These are phyloP conservation scores for Venturia pyrina DNA, from an alignment of 2,329 filamentous ascomycete genomes.

Conservation along the genomic window DNA sequence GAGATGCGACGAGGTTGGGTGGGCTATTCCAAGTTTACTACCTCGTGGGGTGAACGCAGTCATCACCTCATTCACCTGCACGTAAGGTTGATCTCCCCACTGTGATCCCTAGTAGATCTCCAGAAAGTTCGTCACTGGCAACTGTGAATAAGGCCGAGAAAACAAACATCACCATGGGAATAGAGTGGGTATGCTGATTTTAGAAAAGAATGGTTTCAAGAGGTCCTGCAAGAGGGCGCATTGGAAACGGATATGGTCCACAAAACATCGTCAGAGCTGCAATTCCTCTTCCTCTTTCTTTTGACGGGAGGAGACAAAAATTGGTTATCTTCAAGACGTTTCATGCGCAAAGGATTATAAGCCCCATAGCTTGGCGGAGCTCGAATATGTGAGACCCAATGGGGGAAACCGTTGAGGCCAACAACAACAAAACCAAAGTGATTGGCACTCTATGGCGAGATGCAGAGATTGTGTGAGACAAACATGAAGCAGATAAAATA, in stretches of 20 bases:
- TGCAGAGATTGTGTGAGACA: no score
- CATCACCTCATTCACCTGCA: neutral
- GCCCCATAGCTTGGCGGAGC: neutral
- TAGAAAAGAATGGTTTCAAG: no score
- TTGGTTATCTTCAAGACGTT: neutral
- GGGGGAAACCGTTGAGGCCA: neutral
- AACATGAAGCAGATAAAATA: no score
- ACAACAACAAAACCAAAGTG: no score
- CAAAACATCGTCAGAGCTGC: no score
- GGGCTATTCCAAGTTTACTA: neutral
- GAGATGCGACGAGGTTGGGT: neutral
- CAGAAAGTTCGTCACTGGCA: neutral
- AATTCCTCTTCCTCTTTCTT: no score
- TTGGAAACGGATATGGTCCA: neutral
- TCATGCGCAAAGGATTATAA: neutral
- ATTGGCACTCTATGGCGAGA: no score
- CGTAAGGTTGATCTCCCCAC: neutral
- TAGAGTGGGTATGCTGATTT: no score
- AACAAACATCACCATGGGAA: neutral
- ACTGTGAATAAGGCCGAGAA: neutral
- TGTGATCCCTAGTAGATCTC: neutral
- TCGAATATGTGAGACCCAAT: neutral
- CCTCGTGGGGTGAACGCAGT: neutral
- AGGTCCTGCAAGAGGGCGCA: neutral
- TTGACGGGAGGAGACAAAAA: no score